phyloP scores from a whole-genome alignment of 345 rosid genomes.

The Hibiscus tridactylites region DNA sequence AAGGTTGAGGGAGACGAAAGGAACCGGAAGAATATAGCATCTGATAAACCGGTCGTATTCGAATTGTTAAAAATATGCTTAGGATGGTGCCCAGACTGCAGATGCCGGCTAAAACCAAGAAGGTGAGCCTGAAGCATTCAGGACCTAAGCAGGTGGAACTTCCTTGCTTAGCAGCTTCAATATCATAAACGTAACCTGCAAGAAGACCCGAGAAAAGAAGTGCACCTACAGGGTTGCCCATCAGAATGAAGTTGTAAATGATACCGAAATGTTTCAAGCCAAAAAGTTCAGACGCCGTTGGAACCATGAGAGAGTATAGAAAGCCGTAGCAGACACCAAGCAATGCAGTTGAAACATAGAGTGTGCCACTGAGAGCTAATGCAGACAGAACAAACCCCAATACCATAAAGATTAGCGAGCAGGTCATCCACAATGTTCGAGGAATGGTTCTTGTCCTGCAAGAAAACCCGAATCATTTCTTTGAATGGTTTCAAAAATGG shows the following conservation, averaged over 20 bases:
- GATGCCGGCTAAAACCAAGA: conserved; percentile 59
- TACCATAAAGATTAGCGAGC: conserved; percentile 44
- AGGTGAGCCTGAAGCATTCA: conserved; percentile 70
- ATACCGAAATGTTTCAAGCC: conserved; percentile 82
- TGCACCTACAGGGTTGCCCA: conserved; percentile 91
- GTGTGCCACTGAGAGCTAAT: conserved; percentile 37
- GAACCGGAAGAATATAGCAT: conserved; percentile 82
- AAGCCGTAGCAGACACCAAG: conserved; percentile 72
- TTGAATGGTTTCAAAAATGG: not conserved
- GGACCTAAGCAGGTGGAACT: conserved; percentile 58
- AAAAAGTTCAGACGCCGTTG: conserved; percentile 89
- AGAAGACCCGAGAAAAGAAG: conserved; percentile 73
- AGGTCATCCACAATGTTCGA: conserved; percentile 74
- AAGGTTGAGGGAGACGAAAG: conserved; percentile 37
- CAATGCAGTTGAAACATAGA: conserved; percentile 56
- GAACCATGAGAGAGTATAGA: conserved; percentile 54
- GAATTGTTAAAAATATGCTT: conserved; percentile 49
- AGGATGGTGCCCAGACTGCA: conserved; percentile 63
- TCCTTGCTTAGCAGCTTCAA: conserved; percentile 78
- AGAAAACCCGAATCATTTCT: not conserved
- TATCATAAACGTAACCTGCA: conserved; percentile 77
- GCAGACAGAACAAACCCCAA: conserved; percentile 52
- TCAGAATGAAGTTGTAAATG: conserved; percentile 60
- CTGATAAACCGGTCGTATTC: conserved; percentile 82
- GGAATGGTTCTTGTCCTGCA: conserved; percentile 64